A percentile compares a stretch with the other conserved stretches of the same genome.
Evolutionary conservation across 2,329 filamentous ascomycete genomes (phyloP).

Genomic region (Epichloe gansuensis): DNA sequence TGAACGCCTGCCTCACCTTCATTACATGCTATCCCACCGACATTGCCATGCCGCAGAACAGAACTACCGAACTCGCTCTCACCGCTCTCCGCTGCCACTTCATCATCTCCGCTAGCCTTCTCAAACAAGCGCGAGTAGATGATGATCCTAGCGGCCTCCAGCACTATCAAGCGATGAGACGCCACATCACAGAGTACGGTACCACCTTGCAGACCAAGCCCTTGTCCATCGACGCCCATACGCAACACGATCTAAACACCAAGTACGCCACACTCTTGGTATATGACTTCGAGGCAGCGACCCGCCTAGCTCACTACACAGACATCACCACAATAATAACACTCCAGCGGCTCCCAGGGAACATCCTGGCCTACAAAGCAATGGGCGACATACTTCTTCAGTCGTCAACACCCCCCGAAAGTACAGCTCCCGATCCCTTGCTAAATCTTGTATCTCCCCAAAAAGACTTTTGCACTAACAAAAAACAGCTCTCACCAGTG

Average conservation of each 20-base stretch:
- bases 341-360: conserved; percentile 31
- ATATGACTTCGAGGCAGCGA: conserved; percentile 67
- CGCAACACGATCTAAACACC: conserved; percentile 37
- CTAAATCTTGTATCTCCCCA: not conserved
- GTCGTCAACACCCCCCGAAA: conserved; percentile 35
- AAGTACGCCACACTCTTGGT: conserved; percentile 57
- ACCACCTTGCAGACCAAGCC: not conserved
- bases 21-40: conserved; percentile 37
- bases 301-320: conserved; percentile 55
- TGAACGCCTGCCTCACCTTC: conserved; percentile 39
- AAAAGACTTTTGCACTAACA: not conserved
- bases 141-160: conserved; percentile 37
- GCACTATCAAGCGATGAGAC: conserved; percentile 47
- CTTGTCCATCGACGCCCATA: conserved; percentile 25
- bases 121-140: not conserved
- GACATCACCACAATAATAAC: conserved; percentile 47
- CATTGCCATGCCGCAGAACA: not conserved
- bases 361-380: conserved; percentile 39
- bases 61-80: not conserved
- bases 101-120: conserved; percentile 36
- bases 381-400: conserved; percentile 54
- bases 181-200: conserved; percentile 34
- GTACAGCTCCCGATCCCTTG: conserved; percentile 19
- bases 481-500: conserved; percentile 33
- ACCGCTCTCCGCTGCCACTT: conserved; percentile 61